Evolutionary conservation across 305 asterid genomes (phyloP).

Genomic region (Solanum hybrid): DNA sequence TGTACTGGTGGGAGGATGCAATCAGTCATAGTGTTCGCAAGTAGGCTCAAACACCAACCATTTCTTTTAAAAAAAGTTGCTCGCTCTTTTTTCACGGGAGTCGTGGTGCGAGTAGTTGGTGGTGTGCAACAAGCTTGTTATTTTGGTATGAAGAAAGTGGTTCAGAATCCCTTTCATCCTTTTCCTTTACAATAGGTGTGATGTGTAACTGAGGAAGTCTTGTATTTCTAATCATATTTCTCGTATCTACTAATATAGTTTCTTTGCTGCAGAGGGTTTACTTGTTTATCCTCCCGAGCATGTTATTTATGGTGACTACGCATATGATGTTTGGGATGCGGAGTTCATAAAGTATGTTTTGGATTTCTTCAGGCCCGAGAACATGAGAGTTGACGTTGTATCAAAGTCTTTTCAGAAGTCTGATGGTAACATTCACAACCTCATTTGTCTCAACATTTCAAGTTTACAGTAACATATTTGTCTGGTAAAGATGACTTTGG

Average conservation of each 20-base stretch:
- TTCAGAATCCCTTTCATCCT: not conserved
- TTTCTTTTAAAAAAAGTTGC: not conserved
- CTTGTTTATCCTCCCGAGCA: slow-evolving; percentile 88
- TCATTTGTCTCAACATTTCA: not conserved
- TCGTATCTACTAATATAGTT: not conserved
- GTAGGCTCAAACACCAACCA: not conserved
- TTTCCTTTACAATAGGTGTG: not conserved
- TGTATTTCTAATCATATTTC: not conserved
- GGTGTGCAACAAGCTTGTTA: not conserved
- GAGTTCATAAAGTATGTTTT: slow-evolving; percentile 54
- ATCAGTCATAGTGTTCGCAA: not conserved
- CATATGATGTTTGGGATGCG: slow-evolving; percentile 79
- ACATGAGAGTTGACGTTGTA: slow-evolving; percentile 84
- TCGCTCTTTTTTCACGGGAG: not conserved
- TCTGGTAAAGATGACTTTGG: not conserved
- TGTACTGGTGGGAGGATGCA: not conserved
- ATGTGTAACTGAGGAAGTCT: not conserved
- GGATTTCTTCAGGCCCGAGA: slow-evolving; percentile 76
- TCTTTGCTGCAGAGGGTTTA: slow-evolving; percentile 55
- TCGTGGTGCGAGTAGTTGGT: not conserved
- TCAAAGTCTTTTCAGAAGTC: slow-evolving; percentile 65
- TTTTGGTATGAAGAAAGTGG: not conserved
- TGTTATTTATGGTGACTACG: slow-evolving; percentile 82
- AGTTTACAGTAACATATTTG: not conserved
- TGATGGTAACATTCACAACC: slow-evolving; percentile 31